phyloP scores from a whole-genome alignment of 345 rosid species.

The Combretum micranthum region DNA sequence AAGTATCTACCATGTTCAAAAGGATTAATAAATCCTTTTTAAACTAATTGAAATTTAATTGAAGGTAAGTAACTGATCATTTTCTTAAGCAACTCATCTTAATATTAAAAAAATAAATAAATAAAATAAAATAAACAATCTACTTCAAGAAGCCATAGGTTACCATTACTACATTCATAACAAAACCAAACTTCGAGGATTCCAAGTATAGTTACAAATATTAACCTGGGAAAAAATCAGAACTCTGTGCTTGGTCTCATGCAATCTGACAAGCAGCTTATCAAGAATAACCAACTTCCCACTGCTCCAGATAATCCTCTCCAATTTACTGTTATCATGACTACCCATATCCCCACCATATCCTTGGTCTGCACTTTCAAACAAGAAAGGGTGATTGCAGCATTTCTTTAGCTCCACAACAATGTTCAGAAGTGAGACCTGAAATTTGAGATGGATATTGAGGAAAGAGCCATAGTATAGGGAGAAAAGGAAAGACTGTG shows the following conservation, averaged over 20 bases:
- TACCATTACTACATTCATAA: too few relatives aligned
- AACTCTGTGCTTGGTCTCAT: constrained; percentile 96
- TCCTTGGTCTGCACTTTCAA: constrained; percentile 99
- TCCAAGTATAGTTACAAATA: constrained; percentile 1
- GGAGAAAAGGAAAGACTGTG: background rate
- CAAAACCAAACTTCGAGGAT: too few relatives aligned
- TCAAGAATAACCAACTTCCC: constrained; percentile 98
- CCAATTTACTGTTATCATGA: constrained; percentile 72
- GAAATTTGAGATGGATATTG: constrained; percentile 9
- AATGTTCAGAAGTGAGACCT: constrained; percentile 97
- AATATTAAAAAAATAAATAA: too few relatives aligned
- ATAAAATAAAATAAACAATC: too few relatives aligned
- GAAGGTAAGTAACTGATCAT: too few relatives aligned
- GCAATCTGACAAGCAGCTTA: constrained; percentile 89
- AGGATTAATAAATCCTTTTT: too few relatives aligned
- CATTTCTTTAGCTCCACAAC: constrained; percentile 99
- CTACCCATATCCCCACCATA: constrained; percentile 72
- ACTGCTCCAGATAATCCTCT: constrained; percentile 89
- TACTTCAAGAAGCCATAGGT: too few relatives aligned
- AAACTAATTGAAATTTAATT: too few relatives aligned
- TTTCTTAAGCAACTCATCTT: too few relatives aligned
- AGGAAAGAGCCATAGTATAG: background rate
- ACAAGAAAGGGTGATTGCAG: constrained; percentile 98
- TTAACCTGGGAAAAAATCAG: constrained; percentile 95
- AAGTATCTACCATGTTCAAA: too few relatives aligned